These are phyloP conservation scores for Aspergillus uvarum DNA, from an alignment of 2,329 filamentous ascomycete species.

Conservation along the genomic window DNA sequence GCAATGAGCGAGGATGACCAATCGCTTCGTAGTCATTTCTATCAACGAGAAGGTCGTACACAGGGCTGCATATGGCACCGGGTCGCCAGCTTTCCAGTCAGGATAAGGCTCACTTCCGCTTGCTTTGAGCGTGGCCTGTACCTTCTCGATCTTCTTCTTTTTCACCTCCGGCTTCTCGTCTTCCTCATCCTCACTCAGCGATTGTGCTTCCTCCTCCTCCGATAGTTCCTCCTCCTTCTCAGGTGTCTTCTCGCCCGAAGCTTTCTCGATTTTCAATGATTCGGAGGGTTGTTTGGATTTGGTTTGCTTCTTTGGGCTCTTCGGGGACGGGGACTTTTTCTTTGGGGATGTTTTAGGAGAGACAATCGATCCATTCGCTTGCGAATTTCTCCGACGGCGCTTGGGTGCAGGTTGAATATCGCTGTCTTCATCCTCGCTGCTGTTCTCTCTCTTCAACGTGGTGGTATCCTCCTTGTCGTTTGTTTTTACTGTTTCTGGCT, in stretches of 20 bases:
- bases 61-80: conserved; percentile 90
- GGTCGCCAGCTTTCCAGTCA: conserved; percentile 85
- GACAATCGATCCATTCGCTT: conserved; percentile 38
- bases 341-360: conserved; percentile 22
- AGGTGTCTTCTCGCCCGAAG: conserved; percentile 49
- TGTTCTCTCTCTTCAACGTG: conserved; percentile 25
- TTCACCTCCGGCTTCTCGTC: conserved; percentile 69
- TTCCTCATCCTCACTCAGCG: conserved; percentile 55
- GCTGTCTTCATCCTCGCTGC: conserved; percentile 37
- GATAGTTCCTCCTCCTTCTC: conserved; percentile 22
- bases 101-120: conserved; percentile 79
- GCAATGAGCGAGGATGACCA: conserved; percentile 86
- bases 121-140: conserved; percentile 72
- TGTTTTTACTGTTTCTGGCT: conserved; percentile 7
- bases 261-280: conserved; percentile 34
- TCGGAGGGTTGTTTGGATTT: conserved; percentile 24
- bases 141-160: conserved; percentile 74
- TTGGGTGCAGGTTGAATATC: conserved; percentile 61
- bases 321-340: conserved; percentile 23
- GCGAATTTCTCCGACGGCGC: conserved; percentile 39
- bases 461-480: conserved; percentile 10
- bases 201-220: conserved; percentile 37
- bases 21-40: conserved; percentile 88
- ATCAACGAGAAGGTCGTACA: conserved; percentile 93
- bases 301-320: conserved; percentile 18